These are phyloP conservation scores for Arthrobotrys sinensis DNA, from an alignment of 2,329 filamentous ascomycete genomes.

Conservation along the genomic window DNA sequence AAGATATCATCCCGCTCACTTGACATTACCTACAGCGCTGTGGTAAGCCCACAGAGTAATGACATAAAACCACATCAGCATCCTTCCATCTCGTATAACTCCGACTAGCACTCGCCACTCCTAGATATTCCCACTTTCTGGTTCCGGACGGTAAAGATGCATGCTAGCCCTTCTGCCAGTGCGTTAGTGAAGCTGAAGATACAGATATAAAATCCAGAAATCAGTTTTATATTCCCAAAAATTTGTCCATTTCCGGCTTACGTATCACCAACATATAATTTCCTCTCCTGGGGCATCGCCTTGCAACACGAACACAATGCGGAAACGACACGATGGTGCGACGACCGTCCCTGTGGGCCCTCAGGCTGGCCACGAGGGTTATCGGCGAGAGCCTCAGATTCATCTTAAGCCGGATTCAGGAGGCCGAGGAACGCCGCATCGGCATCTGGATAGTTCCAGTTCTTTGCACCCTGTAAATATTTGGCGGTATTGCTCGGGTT, in stretches of 20 bases:
- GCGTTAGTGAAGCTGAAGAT: constrained; percentile 35
- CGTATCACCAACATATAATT: constrained; percentile 26
- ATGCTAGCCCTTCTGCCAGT: constrained; percentile 7
- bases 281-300: constrained; percentile 3
- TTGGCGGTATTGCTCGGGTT: constrained; percentile 34
- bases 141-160: constrained; percentile 41
- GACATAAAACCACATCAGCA: constrained; percentile 16
- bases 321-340: constrained; percentile 41
- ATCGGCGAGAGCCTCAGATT: constrained; percentile 17
- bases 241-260: constrained; percentile 24
- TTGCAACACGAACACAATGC: constrained; percentile 35
- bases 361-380: constrained; percentile 19
- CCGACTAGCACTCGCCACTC: background rate
- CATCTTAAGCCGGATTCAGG: constrained; percentile 31
- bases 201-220: constrained; percentile 28
- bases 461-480: constrained; percentile 24
- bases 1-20: constrained; percentile 1
- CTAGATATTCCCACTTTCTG: constrained; percentile 14
- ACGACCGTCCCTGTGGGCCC: constrained; percentile 26
- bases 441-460: constrained; percentile 13
- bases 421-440: constrained; percentile 14
- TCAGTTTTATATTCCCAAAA: constrained; percentile 16
- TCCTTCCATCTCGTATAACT: constrained; percentile 2
- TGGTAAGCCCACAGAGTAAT: background rate
- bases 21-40: background rate